Evolutionary conservation across 2,329 filamentous ascomycete genomes (phyloP).

Genomic region (Elsinoe ampelina): DNA sequence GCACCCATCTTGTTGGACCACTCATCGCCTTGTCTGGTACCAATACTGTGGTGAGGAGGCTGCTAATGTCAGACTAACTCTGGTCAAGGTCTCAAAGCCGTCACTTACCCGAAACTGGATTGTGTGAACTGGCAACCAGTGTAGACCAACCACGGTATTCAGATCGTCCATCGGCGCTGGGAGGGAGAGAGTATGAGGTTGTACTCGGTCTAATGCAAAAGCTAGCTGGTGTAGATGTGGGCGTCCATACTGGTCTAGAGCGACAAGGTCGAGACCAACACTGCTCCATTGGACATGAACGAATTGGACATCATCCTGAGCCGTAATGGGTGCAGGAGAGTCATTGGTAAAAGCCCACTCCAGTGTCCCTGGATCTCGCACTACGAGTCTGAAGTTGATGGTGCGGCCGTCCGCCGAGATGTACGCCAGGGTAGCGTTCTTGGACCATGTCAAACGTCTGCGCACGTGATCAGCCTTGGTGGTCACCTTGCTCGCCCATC

Average conservation of each 20-base stretch:
- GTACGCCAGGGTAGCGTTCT: constrained; percentile 72
- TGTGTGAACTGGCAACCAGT: constrained; percentile 58
- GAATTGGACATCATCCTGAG: constrained; percentile 55
- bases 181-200: constrained; percentile 51
- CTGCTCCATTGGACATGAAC: constrained; percentile 79
- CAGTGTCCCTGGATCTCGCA: constrained; percentile 58
- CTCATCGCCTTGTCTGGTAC: constrained; percentile 32
- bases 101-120: constrained; percentile 24
- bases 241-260: constrained; percentile 70
- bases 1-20: constrained; percentile 64
- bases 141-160: constrained; percentile 68
- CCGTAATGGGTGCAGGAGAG: constrained; percentile 54
- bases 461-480: constrained; percentile 8
- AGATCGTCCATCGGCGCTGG: constrained; percentile 65
- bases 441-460: constrained; percentile 81
- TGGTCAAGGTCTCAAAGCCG: too few relatives aligned
- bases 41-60: constrained; percentile 27
- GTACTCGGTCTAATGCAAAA: constrained; percentile 64
- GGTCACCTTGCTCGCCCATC: background rate
- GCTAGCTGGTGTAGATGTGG: constrained; percentile 65
- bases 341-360: constrained; percentile 68
- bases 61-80: constrained; percentile 13
- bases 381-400: constrained; percentile 64
- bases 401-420: constrained; percentile 62
- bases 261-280: constrained; percentile 67